Conservation (phyloP, 202 grass and related monocot species). For the Brachypodium distachyon region DNA sequence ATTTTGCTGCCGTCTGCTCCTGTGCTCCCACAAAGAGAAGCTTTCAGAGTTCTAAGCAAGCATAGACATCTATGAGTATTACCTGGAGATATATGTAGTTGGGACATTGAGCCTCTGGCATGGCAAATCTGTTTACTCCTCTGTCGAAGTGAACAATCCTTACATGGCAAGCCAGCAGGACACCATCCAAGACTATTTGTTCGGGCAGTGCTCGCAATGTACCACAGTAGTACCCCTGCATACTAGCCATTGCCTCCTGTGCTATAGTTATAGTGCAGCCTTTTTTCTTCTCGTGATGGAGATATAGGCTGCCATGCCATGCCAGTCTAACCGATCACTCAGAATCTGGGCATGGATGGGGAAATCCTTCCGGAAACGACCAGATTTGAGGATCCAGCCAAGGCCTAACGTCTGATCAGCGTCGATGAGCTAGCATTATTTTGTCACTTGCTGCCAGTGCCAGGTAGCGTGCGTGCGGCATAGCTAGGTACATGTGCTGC, state of each 20-base stretch:
- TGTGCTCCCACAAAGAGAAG: not conserved
- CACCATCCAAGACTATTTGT: not conserved
- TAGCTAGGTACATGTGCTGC: slow-evolving; percentile 19
- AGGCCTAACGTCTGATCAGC: no score
- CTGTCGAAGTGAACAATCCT: not conserved
- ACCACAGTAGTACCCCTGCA: not conserved
- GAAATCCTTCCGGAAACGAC: slow-evolving; percentile 25
- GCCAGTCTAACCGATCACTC: slow-evolving; percentile 12
- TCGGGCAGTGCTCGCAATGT: slow-evolving; percentile 12
- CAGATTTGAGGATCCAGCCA: not conserved
- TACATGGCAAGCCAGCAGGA: not conserved
- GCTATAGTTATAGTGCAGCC: not conserved
- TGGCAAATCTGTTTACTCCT: not conserved
- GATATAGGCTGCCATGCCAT: not conserved
- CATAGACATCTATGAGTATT: not conserved
- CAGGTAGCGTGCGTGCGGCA: not conserved
- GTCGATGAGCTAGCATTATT: not conserved
- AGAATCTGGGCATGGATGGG: not conserved
- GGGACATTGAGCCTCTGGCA: not conserved
- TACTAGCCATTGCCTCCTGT: not conserved
- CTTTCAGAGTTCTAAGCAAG: not conserved
- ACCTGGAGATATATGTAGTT: not conserved
- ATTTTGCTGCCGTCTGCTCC: not conserved
- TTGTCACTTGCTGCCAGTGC: slow-evolving; percentile 4
- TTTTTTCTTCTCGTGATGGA: not conserved